Evolutionary conservation across 345 rosid genomes (phyloP).

Genomic region (Citrus australasica): DNA sequence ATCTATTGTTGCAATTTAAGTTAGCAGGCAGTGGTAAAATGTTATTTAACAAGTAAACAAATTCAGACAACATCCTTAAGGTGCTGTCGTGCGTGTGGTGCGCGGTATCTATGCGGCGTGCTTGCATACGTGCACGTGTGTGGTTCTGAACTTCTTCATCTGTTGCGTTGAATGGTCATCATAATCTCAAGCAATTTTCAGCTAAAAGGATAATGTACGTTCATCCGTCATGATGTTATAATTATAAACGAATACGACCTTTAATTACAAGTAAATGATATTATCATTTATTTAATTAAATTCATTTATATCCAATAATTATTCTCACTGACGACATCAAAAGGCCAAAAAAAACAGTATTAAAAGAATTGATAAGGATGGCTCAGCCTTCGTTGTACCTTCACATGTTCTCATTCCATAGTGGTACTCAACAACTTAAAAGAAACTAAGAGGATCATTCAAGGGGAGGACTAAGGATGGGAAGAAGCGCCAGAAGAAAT

Average conservation of each 20-base stretch:
- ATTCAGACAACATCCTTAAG: no score
- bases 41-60: neutral
- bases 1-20: neutral
- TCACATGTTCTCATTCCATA: neutral
- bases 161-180: neutral
- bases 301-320: neutral
- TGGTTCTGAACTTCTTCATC: neutral
- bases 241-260: neutral
- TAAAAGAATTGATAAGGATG: neutral
- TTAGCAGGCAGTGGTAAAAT: no score
- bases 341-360: neutral
- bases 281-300: no score
- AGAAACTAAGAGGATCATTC: neutral
- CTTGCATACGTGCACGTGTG: neutral
- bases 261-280: neutral
- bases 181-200: neutral
- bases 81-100: no score
- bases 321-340: neutral
- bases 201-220: neutral
- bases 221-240: neutral
- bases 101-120: no score
- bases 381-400: neutral
- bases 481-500: neutral
- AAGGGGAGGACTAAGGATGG: neutral
- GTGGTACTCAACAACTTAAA: neutral